Conservation (phyloP, 768 basidiomycete species). For the Boletellus ananas region DNA sequence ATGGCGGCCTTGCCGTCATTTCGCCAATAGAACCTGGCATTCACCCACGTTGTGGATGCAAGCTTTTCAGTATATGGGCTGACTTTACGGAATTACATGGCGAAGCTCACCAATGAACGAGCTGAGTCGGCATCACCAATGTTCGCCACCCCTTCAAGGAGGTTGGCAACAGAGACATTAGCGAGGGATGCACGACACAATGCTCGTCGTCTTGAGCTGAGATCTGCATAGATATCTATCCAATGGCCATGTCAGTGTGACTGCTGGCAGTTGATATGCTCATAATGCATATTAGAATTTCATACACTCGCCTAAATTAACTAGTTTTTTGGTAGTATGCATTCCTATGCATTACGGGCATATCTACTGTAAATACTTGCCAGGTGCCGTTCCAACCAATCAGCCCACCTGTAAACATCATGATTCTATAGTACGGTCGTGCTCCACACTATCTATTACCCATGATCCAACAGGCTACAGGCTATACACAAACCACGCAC, state of each 20-base stretch:
- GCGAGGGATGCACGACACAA: slow-evolving; percentile 87
- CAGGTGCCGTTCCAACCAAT: too few species aligned
- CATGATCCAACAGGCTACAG: slow-evolving; percentile 27
- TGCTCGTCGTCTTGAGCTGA: slow-evolving; percentile 87
- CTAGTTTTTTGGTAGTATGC: too few species aligned
- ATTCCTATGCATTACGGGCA: too few species aligned
- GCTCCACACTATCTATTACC: too few species aligned
- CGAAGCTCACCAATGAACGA: slow-evolving; percentile 95
- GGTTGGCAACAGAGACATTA: slow-evolving; percentile 92
- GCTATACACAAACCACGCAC: slow-evolving; percentile 55
- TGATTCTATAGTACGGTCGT: too few species aligned
- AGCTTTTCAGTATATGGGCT: slow-evolving; percentile 85
- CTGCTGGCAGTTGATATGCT: too few species aligned
- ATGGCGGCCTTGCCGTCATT: slow-evolving; percentile 67
- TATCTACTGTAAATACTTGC: too few species aligned
- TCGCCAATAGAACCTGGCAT: slow-evolving; percentile 51
- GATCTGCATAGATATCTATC: slow-evolving; percentile 88
- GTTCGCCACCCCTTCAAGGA: slow-evolving; percentile 88
- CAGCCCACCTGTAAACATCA: too few species aligned
- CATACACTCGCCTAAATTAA: too few species aligned
- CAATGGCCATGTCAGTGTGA: slow-evolving; percentile 75
- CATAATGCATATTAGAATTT: too few species aligned
- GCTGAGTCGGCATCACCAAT: slow-evolving; percentile 90
- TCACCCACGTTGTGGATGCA: slow-evolving; percentile 52
- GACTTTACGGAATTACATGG: slow-evolving; percentile 99